Evolutionary conservation across 2,329 filamentous ascomycete species (phyloP).

Genomic region (Apiospora rasikravindrae): DNA sequence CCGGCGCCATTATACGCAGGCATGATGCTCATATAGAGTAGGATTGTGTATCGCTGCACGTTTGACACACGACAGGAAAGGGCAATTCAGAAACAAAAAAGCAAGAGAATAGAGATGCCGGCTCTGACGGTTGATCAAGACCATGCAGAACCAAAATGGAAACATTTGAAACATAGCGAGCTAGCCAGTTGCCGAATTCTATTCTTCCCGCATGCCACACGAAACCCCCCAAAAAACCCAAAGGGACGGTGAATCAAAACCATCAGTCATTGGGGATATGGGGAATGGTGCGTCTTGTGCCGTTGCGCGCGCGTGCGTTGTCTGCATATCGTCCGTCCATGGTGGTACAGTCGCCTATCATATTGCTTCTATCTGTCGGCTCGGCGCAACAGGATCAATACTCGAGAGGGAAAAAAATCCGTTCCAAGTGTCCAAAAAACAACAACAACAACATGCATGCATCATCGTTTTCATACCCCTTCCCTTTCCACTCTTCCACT

Average conservation of each 20-base stretch:
- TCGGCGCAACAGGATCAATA: constrained; percentile 1
- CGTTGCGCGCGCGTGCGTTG: not conserved
- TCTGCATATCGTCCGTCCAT: not conserved
- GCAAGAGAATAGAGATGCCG: not conserved
- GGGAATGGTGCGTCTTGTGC: not conserved
- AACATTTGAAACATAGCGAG: constrained; percentile 16
- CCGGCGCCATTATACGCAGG: not conserved
- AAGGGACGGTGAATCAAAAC: constrained; percentile 11
- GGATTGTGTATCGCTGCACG: constrained; percentile 13
- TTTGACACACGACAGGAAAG: constrained; percentile 8
- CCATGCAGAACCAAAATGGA: constrained; percentile 14
- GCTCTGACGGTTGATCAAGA: not conserved
- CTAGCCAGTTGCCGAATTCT: constrained; percentile 11
- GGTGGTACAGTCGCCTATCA: constrained; percentile 1
- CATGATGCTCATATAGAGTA: constrained; percentile 8
- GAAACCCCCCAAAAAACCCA: not conserved
- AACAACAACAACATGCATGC: not conserved
- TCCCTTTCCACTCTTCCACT: not conserved
- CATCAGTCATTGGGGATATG: not conserved
- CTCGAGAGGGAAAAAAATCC: not conserved
- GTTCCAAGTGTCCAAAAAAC: not conserved
- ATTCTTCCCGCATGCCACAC: constrained; percentile 12
- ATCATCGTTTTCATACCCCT: not conserved
- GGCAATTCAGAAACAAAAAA: not conserved
- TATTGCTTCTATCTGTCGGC: constrained; percentile 14